These are phyloP conservation scores for Penicillium canescens DNA, from an alignment of 495 filamentous ascomycete genomes.

Conservation along the genomic window DNA sequence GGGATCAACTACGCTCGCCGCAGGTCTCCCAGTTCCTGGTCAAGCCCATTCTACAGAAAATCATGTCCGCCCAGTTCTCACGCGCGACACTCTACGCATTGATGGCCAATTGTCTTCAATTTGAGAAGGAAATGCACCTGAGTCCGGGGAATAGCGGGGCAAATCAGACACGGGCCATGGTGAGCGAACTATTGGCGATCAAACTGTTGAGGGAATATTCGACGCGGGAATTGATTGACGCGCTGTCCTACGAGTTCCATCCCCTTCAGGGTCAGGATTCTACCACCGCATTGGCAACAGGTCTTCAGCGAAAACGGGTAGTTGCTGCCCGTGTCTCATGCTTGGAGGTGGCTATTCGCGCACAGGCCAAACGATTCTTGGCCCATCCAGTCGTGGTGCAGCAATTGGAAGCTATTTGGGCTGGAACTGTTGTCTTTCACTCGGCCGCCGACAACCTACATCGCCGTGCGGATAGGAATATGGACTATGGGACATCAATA, in stretches of 20 bases:
- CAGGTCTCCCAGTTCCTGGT: slow-evolving; percentile 94
- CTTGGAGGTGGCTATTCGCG: slow-evolving; percentile 86
- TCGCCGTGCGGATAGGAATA: slow-evolving; percentile 39
- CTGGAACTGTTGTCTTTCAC: slow-evolving; percentile 89
- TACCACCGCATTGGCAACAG: slow-evolving; percentile 32
- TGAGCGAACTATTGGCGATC: slow-evolving; percentile 90
- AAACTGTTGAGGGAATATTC: slow-evolving; percentile 86
- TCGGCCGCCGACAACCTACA: slow-evolving; percentile 81
- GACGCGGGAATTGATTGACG: slow-evolving; percentile 85
- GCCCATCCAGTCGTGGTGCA: slow-evolving; percentile 87
- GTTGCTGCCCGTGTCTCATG: slow-evolving; percentile 77
- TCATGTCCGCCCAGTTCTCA: slow-evolving; percentile 75
- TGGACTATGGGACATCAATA: slow-evolving; percentile 23
- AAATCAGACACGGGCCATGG: slow-evolving; percentile 77
- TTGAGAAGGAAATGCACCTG: slow-evolving; percentile 78
- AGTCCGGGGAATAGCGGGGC: slow-evolving; percentile 82
- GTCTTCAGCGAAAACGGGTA: slow-evolving; percentile 36
- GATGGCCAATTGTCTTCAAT: slow-evolving; percentile 91
- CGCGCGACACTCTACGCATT: slow-evolving; percentile 84
- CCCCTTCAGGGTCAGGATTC: slow-evolving; percentile 78
- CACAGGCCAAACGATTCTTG: slow-evolving; percentile 84
- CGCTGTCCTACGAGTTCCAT: slow-evolving; percentile 90
- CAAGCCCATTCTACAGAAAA: slow-evolving; percentile 86
- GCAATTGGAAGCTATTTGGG: slow-evolving; percentile 94
- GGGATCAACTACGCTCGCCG: slow-evolving; percentile 91